These are phyloP conservation scores for Paecilomyces sp. DNA, from an alignment of 2,329 filamentous ascomycete species.

Conservation along the genomic window DNA sequence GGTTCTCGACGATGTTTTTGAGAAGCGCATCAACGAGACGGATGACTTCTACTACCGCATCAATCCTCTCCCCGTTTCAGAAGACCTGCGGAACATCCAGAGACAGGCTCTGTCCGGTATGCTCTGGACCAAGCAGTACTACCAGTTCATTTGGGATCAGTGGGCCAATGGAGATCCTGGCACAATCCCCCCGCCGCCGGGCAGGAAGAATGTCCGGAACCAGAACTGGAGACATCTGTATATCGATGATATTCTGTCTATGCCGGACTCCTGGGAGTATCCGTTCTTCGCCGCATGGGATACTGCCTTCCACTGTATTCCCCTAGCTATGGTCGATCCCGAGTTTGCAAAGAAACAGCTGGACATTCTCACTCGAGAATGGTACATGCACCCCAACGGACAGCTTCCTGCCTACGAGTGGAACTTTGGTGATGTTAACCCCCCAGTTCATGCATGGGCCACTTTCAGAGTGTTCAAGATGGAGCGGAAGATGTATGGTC, in stretches of 20 bases:
- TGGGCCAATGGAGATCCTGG: slow-evolving; percentile 92
- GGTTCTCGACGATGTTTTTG: slow-evolving; percentile 82
- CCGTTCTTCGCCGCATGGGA: slow-evolving; percentile 98
- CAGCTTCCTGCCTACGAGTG: slow-evolving; percentile 91
- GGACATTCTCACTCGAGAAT: slow-evolving; percentile 90
- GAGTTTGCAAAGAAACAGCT: slow-evolving; percentile 98
- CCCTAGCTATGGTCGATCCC: slow-evolving; percentile 92
- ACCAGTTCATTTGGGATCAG: slow-evolving; percentile 94
- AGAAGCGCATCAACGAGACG: slow-evolving; percentile 77
- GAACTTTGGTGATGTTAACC: slow-evolving; percentile 97
- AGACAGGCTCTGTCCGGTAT: slow-evolving; percentile 90
- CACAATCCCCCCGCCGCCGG: slow-evolving; percentile 76
- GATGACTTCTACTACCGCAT: slow-evolving; percentile 95
- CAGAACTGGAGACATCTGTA: slow-evolving; percentile 90
- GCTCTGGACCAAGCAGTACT: slow-evolving; percentile 98
- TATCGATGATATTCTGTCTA: slow-evolving; percentile 89
- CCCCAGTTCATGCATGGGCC: slow-evolving; percentile 92
- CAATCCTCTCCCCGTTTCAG: slow-evolving; percentile 86
- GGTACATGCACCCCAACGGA: slow-evolving; percentile 98
- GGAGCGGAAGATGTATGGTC: slow-evolving; percentile 92
- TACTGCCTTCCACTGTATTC: slow-evolving; percentile 93
- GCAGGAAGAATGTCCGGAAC: slow-evolving; percentile 76
- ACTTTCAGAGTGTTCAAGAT: slow-evolving; percentile 97
- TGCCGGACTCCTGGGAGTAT: slow-evolving; percentile 99
- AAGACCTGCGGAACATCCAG: slow-evolving; percentile 91